Evolutionary conservation across 2,329 filamentous ascomycete species (phyloP).

Genomic region (Aspergillus sp.): DNA sequence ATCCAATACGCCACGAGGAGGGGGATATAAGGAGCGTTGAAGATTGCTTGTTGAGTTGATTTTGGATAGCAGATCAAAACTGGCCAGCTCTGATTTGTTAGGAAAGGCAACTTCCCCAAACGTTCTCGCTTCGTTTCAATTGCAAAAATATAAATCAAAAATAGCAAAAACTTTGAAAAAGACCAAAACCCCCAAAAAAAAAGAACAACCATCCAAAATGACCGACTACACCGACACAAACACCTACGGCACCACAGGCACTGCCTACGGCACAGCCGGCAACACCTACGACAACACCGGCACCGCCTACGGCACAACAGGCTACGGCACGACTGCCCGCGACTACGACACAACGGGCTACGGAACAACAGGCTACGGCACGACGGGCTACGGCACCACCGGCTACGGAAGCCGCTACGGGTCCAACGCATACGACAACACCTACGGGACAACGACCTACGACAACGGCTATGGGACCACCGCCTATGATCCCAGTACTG

Average conservation of each 20-base stretch:
- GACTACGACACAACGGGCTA: constrained; percentile 7
- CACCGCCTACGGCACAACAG: constrained; percentile 8
- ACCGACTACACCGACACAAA: constrained; percentile 11
- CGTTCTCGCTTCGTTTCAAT: neutral
- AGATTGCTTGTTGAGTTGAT: neutral
- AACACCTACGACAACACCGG: constrained; percentile 10
- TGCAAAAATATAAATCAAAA: neutral
- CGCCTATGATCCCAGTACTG: constrained; percentile 18
- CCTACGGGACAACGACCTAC: constrained; percentile 16
- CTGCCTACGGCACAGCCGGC: constrained; percentile 6
- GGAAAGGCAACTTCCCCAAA: too few species aligned
- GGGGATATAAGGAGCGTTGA: neutral
- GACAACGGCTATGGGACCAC: constrained; percentile 22
- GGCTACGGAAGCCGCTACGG: constrained; percentile 13
- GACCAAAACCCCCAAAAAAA: neutral
- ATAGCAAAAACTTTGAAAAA: neutral
- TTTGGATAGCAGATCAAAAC: neutral
- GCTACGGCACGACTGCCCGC: constrained; percentile 4
- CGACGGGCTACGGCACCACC: constrained; percentile 20
- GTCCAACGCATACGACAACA: constrained; percentile 11
- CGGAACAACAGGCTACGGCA: constrained; percentile 8
- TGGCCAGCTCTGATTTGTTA: neutral
- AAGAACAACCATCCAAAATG: constrained; percentile 2
- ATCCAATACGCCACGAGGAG: too few species aligned
- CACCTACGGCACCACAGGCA: constrained; percentile 6